These are phyloP conservation scores for Heliamphora pulchella DNA, from an alignment of 179 eudicot genomes.

Conservation along the genomic window DNA sequence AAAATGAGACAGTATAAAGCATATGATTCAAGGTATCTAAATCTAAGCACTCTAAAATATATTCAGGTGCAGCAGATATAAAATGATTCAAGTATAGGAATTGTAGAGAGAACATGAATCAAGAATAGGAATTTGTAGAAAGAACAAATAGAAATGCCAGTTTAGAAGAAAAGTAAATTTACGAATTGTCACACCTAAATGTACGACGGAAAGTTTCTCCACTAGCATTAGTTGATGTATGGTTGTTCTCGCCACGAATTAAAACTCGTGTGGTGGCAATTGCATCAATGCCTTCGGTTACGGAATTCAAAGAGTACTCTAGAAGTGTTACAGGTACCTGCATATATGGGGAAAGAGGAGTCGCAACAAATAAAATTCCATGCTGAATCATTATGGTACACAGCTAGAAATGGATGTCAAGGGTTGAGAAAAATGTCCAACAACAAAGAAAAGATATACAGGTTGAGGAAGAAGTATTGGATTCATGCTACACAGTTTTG, in stretches of 20 bases:
- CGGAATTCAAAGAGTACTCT: constrained; percentile 72
- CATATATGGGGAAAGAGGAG: constrained; percentile 8
- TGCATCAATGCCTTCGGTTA: constrained; percentile 93
- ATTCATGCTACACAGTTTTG: neutral
- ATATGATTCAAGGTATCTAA: neutral
- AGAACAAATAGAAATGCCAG: neutral
- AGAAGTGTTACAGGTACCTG: constrained; percentile 80
- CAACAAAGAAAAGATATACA: neutral
- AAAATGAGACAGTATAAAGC: constrained; percentile 13
- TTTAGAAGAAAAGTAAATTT: neutral
- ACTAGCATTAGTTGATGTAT: constrained; percentile 52
- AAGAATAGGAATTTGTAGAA: neutral
- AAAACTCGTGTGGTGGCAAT: constrained; percentile 77
- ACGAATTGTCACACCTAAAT: constrained; percentile 46
- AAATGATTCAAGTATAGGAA: too few species aligned
- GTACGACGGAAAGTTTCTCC: constrained; percentile 53
- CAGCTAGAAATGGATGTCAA: neutral
- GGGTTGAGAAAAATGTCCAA: neutral
- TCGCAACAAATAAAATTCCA: neutral
- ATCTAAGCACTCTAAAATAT: neutral
- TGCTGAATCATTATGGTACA: neutral
- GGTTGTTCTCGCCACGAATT: constrained; percentile 49
- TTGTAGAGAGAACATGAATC: too few species aligned
- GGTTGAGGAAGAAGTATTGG: neutral
- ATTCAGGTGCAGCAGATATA: neutral